Conservation (phyloP, 768 basidiomycete species). For the Mycena albidolilacea region DNA sequence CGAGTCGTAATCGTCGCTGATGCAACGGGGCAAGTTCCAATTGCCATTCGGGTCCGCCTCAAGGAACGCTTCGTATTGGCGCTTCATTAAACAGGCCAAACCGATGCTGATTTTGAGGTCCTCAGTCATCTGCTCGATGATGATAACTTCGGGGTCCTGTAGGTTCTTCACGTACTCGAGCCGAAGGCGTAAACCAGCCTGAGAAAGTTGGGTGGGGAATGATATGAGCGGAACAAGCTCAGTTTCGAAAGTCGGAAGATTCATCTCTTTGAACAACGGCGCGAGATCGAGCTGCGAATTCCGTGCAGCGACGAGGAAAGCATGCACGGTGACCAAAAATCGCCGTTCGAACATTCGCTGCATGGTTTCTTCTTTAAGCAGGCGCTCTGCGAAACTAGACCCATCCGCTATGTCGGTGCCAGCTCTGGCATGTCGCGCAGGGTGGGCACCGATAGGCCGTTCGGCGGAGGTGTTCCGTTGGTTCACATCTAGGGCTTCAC, state of each 20-base stretch:
- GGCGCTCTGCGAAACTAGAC: constrained; percentile 92
- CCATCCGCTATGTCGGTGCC: constrained; percentile 71
- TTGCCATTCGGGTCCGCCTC: constrained; percentile 88
- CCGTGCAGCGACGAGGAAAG: constrained; percentile 88
- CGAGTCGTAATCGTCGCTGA: constrained; percentile 90
- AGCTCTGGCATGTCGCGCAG: constrained; percentile 47
- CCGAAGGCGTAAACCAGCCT: constrained; percentile 91
- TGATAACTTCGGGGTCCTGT: constrained; percentile 89
- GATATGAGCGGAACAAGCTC: constrained; percentile 93
- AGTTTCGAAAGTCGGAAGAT: constrained; percentile 91
- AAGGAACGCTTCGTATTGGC: constrained; percentile 94
- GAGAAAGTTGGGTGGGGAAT: constrained; percentile 96
- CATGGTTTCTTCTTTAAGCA: constrained; percentile 97
- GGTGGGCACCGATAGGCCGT: constrained; percentile 55
- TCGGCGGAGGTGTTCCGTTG: constrained; percentile 82
- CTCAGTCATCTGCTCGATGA: constrained; percentile 95
- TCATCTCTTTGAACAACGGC: constrained; percentile 85
- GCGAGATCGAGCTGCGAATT: constrained; percentile 89
- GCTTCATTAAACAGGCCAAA: constrained; percentile 94
- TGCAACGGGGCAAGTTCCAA: constrained; percentile 92
- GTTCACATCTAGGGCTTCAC: constrained; percentile 90
- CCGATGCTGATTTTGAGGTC: constrained; percentile 93
- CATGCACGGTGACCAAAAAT: constrained; percentile 88
- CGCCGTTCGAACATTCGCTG: constrained; percentile 95
- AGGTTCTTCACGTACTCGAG: constrained; percentile 91